These are phyloP conservation scores for Phylloboletellus chloephorus DNA, from an alignment of 1,284 basidiomycete genomes.

Conservation along the genomic window DNA sequence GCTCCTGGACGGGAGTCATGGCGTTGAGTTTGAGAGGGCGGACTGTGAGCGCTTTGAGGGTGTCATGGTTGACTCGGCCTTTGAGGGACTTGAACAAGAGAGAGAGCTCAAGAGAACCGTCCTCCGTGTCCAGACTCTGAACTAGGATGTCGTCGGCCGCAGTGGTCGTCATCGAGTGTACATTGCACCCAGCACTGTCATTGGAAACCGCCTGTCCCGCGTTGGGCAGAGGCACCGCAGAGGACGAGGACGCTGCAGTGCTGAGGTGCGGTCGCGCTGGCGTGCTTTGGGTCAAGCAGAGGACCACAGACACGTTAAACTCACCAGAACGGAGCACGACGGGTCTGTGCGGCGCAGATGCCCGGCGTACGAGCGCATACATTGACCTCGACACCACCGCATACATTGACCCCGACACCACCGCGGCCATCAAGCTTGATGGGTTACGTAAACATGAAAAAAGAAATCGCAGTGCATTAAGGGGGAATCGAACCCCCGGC, in stretches of 20 bases:
- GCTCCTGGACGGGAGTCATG: constrained; percentile 85
- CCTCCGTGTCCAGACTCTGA: not conserved
- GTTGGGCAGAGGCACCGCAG: not conserved
- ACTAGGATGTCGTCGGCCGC: not conserved
- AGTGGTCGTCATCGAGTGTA: not conserved
- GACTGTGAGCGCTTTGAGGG: constrained; percentile 60
- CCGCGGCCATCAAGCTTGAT: not conserved
- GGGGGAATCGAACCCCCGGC: constrained; percentile 76
- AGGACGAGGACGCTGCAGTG: not conserved
- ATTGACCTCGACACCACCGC: constrained; percentile 3
- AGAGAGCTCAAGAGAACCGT: not conserved
- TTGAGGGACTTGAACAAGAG: constrained; percentile 40
- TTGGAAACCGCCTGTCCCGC: not conserved
- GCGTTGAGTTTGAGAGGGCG: constrained; percentile 66
- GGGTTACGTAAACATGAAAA: not conserved
- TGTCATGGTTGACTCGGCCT: constrained; percentile 39
- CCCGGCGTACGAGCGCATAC: not conserved
- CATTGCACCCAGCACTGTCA: not conserved
- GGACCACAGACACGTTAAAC: constrained; percentile 7
- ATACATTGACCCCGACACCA: not conserved
- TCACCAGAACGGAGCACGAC: constrained; percentile 10
- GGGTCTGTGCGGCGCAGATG: not conserved
- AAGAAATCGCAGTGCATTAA: constrained; percentile 20
- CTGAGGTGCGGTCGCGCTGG: constrained; percentile 3
- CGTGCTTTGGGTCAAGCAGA: not conserved